phyloP scores from a whole-genome alignment of 1,139 yeast genomes.

The Kurtzmaniella quercitrusa region DNA sequence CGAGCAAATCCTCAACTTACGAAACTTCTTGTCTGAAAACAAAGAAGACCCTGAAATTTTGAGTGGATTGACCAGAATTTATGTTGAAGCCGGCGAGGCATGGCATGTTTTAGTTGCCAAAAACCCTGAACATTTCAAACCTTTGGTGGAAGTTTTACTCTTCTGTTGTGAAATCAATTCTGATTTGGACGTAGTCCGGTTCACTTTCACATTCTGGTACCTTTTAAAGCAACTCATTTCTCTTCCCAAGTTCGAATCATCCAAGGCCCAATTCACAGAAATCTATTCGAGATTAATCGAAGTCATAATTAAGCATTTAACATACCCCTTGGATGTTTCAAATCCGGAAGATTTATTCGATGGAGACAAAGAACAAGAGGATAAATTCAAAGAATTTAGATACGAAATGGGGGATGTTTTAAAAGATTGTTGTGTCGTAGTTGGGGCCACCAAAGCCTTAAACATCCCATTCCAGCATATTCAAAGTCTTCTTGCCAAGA shows the following conservation, averaged over 20 bases:
- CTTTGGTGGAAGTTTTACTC: slow-evolving; percentile 71
- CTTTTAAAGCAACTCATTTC: slow-evolving; percentile 69
- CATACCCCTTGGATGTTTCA: slow-evolving; percentile 59
- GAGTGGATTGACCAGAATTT: slow-evolving; percentile 70
- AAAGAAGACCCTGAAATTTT: slow-evolving; percentile 67
- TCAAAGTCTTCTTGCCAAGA: slow-evolving; percentile 32
- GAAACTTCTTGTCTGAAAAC: slow-evolving; percentile 37
- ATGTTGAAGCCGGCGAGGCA: slow-evolving; percentile 91
- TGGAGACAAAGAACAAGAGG: slow-evolving; percentile 78
- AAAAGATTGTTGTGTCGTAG: slow-evolving; percentile 89
- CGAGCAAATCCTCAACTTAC: slow-evolving; percentile 60
- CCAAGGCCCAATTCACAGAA: slow-evolving; percentile 55
- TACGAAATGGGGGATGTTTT: slow-evolving; percentile 96
- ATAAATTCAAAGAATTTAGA: slow-evolving; percentile 87
- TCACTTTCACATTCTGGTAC: slow-evolving; percentile 93
- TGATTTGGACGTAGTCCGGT: slow-evolving; percentile 84
- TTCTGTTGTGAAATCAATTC: slow-evolving; percentile 59
- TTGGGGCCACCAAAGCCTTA: slow-evolving; percentile 72
- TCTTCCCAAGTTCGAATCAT: slow-evolving; percentile 57
- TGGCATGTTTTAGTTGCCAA: slow-evolving; percentile 89
- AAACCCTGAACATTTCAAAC: slow-evolving; percentile 64
- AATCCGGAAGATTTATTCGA: slow-evolving; percentile 44
- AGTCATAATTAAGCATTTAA: slow-evolving; percentile 66
- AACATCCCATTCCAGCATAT: slow-evolving; percentile 56
- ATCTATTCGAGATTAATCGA: slow-evolving; percentile 62